phyloP scores from a whole-genome alignment of 208 protist species.

The Strigomonas galati region DNA sequence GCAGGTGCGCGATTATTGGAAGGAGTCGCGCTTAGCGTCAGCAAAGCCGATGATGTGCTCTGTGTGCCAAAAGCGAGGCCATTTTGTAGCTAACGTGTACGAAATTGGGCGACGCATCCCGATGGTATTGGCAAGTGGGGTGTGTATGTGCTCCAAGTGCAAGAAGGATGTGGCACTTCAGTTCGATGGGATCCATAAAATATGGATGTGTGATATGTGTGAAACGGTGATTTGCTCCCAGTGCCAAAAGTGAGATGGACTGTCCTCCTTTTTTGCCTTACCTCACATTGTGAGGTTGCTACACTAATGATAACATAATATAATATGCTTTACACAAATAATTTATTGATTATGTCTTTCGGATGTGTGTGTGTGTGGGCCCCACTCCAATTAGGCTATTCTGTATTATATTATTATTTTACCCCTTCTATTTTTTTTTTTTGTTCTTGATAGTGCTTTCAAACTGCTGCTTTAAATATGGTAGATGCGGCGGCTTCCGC shows the following conservation, averaged over 20 bases:
- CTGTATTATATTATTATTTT: too few relatives aligned
- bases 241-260: conserved; percentile 17
- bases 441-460: too few relatives aligned
- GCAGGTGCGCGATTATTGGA: conserved; percentile 53
- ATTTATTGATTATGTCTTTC: too few relatives aligned
- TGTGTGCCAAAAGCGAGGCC: conserved; percentile 39
- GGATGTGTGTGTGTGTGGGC: too few relatives aligned
- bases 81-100: conserved; percentile 45
- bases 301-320: too few relatives aligned
- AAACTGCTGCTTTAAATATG: background rate
- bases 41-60: conserved; percentile 46
- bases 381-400: too few relatives aligned
- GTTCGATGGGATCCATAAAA: background rate
- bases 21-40: conserved; percentile 25
- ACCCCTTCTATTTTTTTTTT: too few relatives aligned
- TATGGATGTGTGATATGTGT: conserved; percentile 64
- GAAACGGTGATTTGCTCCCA: conserved; percentile 45
- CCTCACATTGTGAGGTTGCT: too few relatives aligned
- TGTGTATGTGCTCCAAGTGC: conserved; percentile 29
- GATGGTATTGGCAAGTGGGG: conserved; percentile 26
- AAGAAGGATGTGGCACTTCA: conserved; percentile 4
- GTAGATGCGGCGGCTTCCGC: background rate
- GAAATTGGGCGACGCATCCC: conserved; percentile 62
- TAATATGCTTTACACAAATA: too few relatives aligned
- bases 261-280: too few relatives aligned